Evolutionary conservation across 2,329 filamentous ascomycete genomes (phyloP), one percentile per base, ranked within the genome.

Genomic region (Ceratocystis diversiconidia): DNA sequence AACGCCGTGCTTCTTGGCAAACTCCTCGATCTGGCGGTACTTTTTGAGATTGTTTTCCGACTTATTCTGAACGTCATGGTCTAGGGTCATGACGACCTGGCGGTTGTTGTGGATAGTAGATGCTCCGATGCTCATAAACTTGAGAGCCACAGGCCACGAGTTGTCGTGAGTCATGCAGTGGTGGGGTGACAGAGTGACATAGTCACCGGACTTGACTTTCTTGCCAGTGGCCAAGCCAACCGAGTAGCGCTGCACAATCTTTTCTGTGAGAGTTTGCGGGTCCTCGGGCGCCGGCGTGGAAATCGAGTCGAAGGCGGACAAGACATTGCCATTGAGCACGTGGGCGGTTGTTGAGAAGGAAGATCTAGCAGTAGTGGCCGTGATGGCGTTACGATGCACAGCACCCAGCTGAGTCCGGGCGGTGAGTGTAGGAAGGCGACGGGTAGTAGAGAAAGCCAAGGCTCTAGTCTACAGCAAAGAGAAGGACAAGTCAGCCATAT

Each of bases 21-120:
- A 96, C 68, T 85, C 81, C 73, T 94, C 85, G 63, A 96, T 95
- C 71, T 87, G 82, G 17, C 75, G 73, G 74, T 96, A 96, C 72
- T 96, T 96, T 71, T 86, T 85, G 52, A 95, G 73, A 71, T 96
- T 96, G 69, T 83, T 77, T 68, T 89, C 85, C 65, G 78, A 84
- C 75, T 86, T 89, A 74, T 95, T 94, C 73, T 95, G 89, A 0
- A 96, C 88, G 70, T 96, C 90, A 72, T 96, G 92, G 71, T 96
- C 91, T 1, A 95, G 76, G 0, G 89, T 88, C 79, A 94, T 68
- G 64, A 69, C 67, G 25, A 69, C 52, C 63, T 69, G 67, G 30
- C 60, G 44, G 46, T 66, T 82, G 73, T 92, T 79, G 70, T 87
- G 79, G 70, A 94, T 80, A 72, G 85, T 83, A 41, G 85, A 83